phyloP scores from a whole-genome alignment of 2,329 filamentous ascomycete genomes.

The Domatiomyces globalis region DNA sequence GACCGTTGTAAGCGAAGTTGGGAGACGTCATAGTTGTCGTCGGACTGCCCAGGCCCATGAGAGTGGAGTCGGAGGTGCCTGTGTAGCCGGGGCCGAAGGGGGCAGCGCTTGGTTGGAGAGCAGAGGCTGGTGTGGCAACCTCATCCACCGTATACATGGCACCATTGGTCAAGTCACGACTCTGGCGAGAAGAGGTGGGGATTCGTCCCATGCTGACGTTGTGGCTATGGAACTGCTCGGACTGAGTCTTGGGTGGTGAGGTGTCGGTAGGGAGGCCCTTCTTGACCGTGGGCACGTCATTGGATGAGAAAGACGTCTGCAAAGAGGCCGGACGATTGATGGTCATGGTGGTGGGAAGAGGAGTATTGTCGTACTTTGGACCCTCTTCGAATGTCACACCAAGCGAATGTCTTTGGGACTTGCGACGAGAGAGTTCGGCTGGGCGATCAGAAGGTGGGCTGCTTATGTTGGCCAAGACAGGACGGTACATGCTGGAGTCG shows the following conservation, averaged over 20 bases:
- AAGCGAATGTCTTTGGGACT: constrained; percentile 30
- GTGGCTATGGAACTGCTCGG: constrained; percentile 53
- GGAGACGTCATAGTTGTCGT: constrained; percentile 27
- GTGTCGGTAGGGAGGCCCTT: constrained; percentile 41
- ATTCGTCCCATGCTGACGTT: constrained; percentile 72
- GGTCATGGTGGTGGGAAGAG: constrained; percentile 25
- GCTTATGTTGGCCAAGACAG: constrained; percentile 22
- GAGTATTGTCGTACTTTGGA: constrained; percentile 9
- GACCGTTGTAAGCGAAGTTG: constrained; percentile 20
- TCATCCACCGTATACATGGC: constrained; percentile 11
- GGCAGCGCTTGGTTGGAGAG: constrained; percentile 61
- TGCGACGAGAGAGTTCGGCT: constrained; percentile 24
- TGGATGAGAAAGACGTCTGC: constrained; percentile 78
- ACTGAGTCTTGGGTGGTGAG: constrained; percentile 41
- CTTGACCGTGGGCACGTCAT: constrained; percentile 77
- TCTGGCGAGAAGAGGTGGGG: constrained; percentile 56
- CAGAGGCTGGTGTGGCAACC: constrained; percentile 4
- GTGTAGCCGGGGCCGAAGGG: constrained; percentile 57
- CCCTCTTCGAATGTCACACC: constrained; percentile 27
- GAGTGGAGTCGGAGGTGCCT: constrained; percentile 22
- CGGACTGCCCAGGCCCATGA: constrained; percentile 23
- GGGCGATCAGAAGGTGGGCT: constrained; percentile 21
- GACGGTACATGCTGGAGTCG: constrained; percentile 29
- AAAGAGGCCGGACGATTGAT: constrained; percentile 36
- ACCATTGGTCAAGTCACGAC: constrained; percentile 46